Evolutionary conservation across 106 monocot species (phyloP).

Genomic region (Allium fistulosum): DNA sequence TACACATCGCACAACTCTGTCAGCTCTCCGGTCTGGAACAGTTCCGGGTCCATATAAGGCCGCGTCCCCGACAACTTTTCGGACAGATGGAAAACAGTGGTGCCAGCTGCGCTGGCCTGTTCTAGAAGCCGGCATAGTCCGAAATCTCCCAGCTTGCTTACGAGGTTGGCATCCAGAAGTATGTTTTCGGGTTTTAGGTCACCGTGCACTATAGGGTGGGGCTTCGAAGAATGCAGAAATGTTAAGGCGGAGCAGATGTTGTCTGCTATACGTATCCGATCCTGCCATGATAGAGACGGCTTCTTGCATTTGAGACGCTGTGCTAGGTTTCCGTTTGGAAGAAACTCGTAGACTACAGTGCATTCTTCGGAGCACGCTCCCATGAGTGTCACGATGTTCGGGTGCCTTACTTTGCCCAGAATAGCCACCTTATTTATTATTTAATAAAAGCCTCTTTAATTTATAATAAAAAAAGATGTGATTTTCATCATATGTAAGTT

Average conservation of each 20-base stretch:
- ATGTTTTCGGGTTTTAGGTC: conserved; percentile 40
- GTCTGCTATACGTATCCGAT: conserved; percentile 28
- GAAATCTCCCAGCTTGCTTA: conserved; percentile 45
- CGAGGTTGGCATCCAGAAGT: conserved; percentile 39
- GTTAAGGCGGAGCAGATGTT: conserved; percentile 41
- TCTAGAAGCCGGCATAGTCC: conserved; percentile 28
- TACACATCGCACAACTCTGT: conserved; percentile 44
- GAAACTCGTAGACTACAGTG: conserved; percentile 36
- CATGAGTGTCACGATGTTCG: conserved; percentile 47
- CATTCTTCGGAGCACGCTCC: conserved; percentile 33
- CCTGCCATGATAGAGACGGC: conserved; percentile 37
- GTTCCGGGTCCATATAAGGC: conserved; percentile 41
- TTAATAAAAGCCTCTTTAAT: too few species aligned
- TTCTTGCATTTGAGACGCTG: conserved; percentile 23
- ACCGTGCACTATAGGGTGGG: conserved; percentile 40
- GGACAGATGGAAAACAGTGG: conserved; percentile 7
- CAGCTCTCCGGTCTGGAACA: conserved; percentile 26
- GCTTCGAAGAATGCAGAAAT: conserved; percentile 48
- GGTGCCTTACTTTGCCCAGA: conserved; percentile 39
- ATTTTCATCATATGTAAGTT: too few species aligned
- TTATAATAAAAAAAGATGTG: too few species aligned
- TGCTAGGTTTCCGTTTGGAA: conserved; percentile 42
- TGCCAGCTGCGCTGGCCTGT: conserved; percentile 4
- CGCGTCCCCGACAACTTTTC: conserved; percentile 26
- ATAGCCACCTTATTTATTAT: conserved; percentile 27